Percentiles rank a stretch among this genome's conserved stretches.
Conservation (phyloP, 257 asterid species). For the Hygrophila difformis region DNA sequence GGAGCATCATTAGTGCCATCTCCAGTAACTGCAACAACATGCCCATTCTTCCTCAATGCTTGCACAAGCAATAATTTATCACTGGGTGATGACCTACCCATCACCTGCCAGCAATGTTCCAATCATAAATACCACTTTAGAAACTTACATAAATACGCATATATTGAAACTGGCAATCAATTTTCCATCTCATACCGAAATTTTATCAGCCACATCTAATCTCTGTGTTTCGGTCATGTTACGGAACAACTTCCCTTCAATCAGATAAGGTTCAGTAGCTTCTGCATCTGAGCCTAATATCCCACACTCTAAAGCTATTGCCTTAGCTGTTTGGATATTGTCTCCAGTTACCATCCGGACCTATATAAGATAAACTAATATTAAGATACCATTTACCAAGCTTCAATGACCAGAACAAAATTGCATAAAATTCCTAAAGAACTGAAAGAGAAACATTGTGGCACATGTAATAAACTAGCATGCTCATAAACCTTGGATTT, state of each 20-base stretch:
- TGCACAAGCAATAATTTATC: slow-evolving; percentile 94
- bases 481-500: too few relatives aligned
- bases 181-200: slow-evolving; percentile 55
- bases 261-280: slow-evolving; percentile 74
- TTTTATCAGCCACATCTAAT: slow-evolving; percentile 63
- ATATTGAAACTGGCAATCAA: slow-evolving; percentile 11
- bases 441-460: too few relatives aligned
- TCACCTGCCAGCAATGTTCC: slow-evolving; percentile 43
- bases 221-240: slow-evolving; percentile 47
- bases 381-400: too few relatives aligned
- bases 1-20: slow-evolving; percentile 99
- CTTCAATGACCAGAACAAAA: too few relatives aligned
- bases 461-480: too few relatives aligned
- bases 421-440: too few relatives aligned
- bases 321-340: slow-evolving; percentile 81
- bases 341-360: slow-evolving; percentile 99
- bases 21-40: slow-evolving; percentile 97
- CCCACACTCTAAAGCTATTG: slow-evolving; percentile 96
- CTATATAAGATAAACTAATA: slow-evolving; percentile 23
- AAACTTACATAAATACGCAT: slow-evolving; percentile 1
- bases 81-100: slow-evolving; percentile 98
- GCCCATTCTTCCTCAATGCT: slow-evolving; percentile 84
- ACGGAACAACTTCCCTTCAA: slow-evolving; percentile 85
- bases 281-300: slow-evolving; percentile 64
- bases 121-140: slow-evolving; percentile 10